Evolutionary conservation across 805 yeast species (phyloP), one percentile per base, ranked within the genome.

Genomic region (Metschnikowia baotianmanensis): DNA sequence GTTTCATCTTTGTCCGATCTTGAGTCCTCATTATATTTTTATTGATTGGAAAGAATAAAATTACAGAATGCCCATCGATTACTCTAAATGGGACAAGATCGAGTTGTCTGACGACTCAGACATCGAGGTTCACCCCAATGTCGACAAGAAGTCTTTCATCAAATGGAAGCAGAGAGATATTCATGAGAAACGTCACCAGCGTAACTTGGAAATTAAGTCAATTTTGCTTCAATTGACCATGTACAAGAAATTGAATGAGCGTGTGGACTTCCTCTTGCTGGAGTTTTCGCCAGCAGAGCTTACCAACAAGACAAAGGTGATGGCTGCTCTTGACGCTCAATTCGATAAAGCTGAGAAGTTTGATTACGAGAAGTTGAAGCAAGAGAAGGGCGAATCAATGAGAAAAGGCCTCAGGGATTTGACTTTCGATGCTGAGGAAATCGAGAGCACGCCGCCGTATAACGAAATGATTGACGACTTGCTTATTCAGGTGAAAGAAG

Each of bases 21-120:
- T n/a, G n/a, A n/a, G n/a, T n/a, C n/a, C n/a, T n/a, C n/a, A n/a
- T n/a, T n/a, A n/a, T n/a, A n/a, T 8, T 12, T 12, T 26, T 13
- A 4, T 16, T 27, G 15, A 11, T 20, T 21, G 6, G 22, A n/a
- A 12, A 20, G 19, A 26, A 6, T 2, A 1, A 3, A 8, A 4
- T 10, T 28, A 9, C 7, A 38, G 31, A 19, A 86, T 86, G 95
- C 81, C 86, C 23, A 81, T 93, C 50, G 99, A 93, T 62, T 93
- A 93, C 65, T 88, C 96, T 9, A 93, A 91, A 61, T 93, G 99
- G 98, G 99, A 93, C 64, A 87, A 88, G 60, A 78, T 93, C 44
- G 99, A 93, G 62, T 69, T 93, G 28, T 87, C 96, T 16, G 99
- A 93, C 61, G 99, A 93, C 63, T 88, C 96, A 7, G 99, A 93